Percentiles rank a stretch among this genome's conserved stretches.
Conservation (phyloP, 371 early-diverging fungal genomes). For the Rozella allomycis region DNA sequence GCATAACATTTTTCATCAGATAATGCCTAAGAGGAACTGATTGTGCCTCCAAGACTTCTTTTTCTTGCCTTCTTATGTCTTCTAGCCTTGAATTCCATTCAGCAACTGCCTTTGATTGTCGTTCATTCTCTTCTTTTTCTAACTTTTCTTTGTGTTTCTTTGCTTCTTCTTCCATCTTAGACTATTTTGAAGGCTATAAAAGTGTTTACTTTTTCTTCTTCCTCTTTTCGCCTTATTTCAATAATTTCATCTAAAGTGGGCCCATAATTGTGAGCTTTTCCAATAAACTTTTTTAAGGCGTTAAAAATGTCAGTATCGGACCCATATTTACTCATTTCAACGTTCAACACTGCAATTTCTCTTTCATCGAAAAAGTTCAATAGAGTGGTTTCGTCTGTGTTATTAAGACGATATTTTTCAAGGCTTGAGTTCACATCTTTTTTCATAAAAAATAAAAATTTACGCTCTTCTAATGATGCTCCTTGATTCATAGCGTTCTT, state of each 20-base stretch:
- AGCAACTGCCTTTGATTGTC: slow-evolving; percentile 16
- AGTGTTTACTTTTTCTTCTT: slow-evolving; percentile 10
- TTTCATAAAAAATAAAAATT: not conserved
- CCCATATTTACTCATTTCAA: slow-evolving; percentile 2
- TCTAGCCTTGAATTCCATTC: slow-evolving; percentile 27
- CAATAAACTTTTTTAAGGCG: slow-evolving; percentile 11
- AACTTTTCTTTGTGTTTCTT: slow-evolving; percentile 13
- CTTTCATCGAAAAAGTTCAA: slow-evolving; percentile 30
- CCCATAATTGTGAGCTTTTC: slow-evolving; percentile 27
- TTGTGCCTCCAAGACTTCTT: slow-evolving; percentile 30
- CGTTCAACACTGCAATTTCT: slow-evolving; percentile 18
- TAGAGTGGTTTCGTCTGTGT: slow-evolving; percentile 25
- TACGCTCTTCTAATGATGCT: slow-evolving; percentile 15
- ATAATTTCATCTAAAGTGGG: slow-evolving; percentile 22
- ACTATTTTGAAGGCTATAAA: slow-evolving; percentile 1
- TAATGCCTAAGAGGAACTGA: slow-evolving; percentile 28
- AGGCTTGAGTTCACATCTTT: slow-evolving; percentile 6
- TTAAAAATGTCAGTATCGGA: not conserved
- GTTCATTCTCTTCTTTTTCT: slow-evolving; percentile 21
- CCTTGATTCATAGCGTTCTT: slow-evolving; percentile 25
- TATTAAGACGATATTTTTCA: slow-evolving; percentile 16
- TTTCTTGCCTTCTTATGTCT: slow-evolving; percentile 27
- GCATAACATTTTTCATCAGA: slow-evolving; percentile 30
- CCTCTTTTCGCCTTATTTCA: slow-evolving; percentile 11
- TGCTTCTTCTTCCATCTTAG: slow-evolving; percentile 9